phyloP scores from a whole-genome alignment of 495 filamentous ascomycete genomes.

The Lichenothelia convexa region DNA sequence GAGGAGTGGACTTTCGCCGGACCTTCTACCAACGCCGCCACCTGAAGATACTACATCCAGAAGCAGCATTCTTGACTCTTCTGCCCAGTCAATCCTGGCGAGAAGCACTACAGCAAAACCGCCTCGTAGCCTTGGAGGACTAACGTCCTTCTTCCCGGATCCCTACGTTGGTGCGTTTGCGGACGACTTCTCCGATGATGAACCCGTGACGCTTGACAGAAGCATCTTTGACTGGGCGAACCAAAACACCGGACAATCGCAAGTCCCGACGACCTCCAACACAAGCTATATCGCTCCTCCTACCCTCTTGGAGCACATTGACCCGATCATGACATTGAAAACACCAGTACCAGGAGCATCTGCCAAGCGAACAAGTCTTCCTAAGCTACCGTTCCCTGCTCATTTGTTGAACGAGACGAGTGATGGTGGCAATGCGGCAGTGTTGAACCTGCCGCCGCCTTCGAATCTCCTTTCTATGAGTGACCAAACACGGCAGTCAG shows the following conservation, averaged over 20 bases:
- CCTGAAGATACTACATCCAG: neutral
- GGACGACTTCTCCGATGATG: slow-evolving; percentile 9
- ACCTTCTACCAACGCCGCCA: neutral
- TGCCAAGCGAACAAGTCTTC: neutral
- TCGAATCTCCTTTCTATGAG: neutral
- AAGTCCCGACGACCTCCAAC: no score
- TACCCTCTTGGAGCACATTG: neutral
- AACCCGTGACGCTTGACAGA: slow-evolving; percentile 17
- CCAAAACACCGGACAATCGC: no score
- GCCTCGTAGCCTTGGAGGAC: slow-evolving; percentile 7
- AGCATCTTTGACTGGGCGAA: slow-evolving; percentile 17
- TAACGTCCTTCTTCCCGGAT: slow-evolving; percentile 5
- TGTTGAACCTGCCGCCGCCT: neutral
- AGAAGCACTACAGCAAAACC: neutral
- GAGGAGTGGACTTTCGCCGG: neutral
- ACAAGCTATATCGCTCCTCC: no score
- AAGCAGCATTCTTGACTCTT: no score
- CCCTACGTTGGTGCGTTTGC: slow-evolving; percentile 8
- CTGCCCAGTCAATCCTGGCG: neutral
- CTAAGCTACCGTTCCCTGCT: neutral
- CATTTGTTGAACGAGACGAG: neutral
- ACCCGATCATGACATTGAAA: neutral
- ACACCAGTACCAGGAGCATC: neutral
- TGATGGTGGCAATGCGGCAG: neutral
- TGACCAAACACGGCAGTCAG: no score